These are phyloP conservation scores for Chernovozyma aurita DNA, from an alignment of 1,139 yeast species.

Conservation along the genomic window DNA sequence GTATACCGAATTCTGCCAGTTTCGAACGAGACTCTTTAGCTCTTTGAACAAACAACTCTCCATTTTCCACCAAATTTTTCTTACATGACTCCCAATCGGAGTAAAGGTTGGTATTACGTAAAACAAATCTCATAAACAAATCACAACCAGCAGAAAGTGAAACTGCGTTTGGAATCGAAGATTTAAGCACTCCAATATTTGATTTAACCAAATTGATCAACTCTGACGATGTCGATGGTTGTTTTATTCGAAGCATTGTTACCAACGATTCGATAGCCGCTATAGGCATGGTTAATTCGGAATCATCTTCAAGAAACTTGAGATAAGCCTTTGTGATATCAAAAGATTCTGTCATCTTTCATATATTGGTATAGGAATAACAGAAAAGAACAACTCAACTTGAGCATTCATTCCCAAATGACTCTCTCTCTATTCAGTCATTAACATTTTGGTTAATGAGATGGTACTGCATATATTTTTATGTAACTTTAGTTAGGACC, in stretches of 20 bases:
- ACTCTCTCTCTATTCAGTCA: no score
- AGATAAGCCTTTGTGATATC: slow-evolving; percentile 80
- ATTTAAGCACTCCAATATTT: slow-evolving; percentile 70
- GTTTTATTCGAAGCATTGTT: slow-evolving; percentile 71
- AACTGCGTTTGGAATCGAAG: slow-evolving; percentile 82
- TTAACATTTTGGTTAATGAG: no score
- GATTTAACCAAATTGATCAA: slow-evolving; percentile 74
- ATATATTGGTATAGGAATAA: no score
- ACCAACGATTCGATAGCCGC: slow-evolving; percentile 97
- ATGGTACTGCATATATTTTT: no score
- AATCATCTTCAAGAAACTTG: slow-evolving; percentile 75
- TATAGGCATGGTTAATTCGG: slow-evolving; percentile 97
- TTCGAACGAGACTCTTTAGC: slow-evolving; percentile 87
- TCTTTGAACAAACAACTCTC: slow-evolving; percentile 84
- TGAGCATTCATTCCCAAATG: no score
- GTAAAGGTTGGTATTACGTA: slow-evolving; percentile 81
- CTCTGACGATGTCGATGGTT: slow-evolving; percentile 92
- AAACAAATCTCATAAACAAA: slow-evolving; percentile 87
- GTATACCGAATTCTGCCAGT: slow-evolving; percentile 83
- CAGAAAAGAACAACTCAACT: no score
- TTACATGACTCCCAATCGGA: slow-evolving; percentile 97
- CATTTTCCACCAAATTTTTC: slow-evolving; percentile 85
- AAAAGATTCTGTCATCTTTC: slow-evolving; percentile 30
- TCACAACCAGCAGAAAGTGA: slow-evolving; percentile 97
- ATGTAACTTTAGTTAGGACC: no score